These are phyloP conservation scores for Debaryomyces coudertii DNA, from an alignment of 1,139 yeast species.

Conservation along the genomic window DNA sequence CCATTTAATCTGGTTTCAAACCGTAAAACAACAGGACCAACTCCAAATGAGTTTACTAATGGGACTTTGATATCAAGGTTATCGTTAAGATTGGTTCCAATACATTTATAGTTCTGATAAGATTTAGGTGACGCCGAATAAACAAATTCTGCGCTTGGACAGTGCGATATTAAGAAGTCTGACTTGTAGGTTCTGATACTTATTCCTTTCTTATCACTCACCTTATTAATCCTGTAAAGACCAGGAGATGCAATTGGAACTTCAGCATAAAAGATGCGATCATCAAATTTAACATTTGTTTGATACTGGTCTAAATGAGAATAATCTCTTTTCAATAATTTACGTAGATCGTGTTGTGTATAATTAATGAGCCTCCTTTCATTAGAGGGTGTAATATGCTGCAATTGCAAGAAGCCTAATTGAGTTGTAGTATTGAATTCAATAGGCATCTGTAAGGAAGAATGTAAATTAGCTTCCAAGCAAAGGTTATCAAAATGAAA, in stretches of 20 bases:
- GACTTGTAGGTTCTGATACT: conserved; percentile 67
- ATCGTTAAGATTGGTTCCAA: conserved; percentile 31
- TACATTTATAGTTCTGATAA: conserved; percentile 54
- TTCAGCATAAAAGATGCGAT: conserved; percentile 50
- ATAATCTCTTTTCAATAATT: conserved; percentile 46
- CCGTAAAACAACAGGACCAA: conserved; percentile 70
- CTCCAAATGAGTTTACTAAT: conserved; percentile 63
- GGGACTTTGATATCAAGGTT: conserved; percentile 23
- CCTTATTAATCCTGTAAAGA: conserved; percentile 64
- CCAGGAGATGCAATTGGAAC: conserved; percentile 73
- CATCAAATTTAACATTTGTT: conserved; percentile 28
- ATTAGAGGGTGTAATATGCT: conserved; percentile 60
- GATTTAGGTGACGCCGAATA: conserved; percentile 31
- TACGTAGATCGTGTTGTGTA: conserved; percentile 57
- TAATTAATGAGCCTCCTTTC: conserved; percentile 53
- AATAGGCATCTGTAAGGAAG: conserved; percentile 59
- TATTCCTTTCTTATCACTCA: conserved; percentile 65
- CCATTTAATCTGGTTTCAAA: conserved; percentile 63
- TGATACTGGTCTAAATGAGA: conserved; percentile 32
- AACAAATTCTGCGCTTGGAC: conserved; percentile 70
- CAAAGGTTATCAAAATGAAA: conserved; percentile 63
- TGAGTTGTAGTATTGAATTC: conserved; percentile 80
- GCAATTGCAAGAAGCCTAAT: conserved; percentile 67
- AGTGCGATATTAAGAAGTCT: conserved; percentile 67
- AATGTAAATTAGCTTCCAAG: conserved; percentile 38